phyloP scores from a whole-genome alignment of 2,329 filamentous ascomycete species.

The Colletotrichum orchidophilum region DNA sequence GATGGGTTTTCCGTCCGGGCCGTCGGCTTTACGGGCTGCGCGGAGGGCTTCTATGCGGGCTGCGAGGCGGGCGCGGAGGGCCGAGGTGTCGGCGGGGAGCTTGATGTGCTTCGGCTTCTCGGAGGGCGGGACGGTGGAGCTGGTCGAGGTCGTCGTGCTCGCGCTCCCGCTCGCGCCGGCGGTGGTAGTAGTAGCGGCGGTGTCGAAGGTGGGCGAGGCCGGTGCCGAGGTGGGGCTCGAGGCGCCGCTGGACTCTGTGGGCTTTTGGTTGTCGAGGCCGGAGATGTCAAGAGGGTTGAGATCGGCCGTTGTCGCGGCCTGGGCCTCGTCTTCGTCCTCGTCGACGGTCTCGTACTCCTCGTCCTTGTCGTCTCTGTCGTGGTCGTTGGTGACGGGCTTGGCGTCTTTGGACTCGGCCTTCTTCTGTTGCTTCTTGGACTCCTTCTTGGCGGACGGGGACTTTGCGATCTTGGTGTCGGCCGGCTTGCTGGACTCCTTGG shows the following conservation, averaged over 20 bases:
- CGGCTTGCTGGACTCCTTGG: slow-evolving; percentile 65
- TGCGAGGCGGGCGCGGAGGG: slow-evolving; percentile 80
- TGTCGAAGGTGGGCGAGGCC: slow-evolving; percentile 71
- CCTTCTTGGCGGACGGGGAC: slow-evolving; percentile 53
- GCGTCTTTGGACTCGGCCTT: slow-evolving; percentile 42
- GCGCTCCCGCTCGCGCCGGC: slow-evolving; percentile 55
- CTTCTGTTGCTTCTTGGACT: slow-evolving; percentile 46
- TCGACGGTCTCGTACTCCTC: slow-evolving; percentile 37
- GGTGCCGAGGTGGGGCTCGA: slow-evolving; percentile 52
- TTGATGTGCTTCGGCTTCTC: slow-evolving; percentile 73
- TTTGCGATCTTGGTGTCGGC: slow-evolving; percentile 59
- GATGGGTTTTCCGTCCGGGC: slow-evolving; percentile 81
- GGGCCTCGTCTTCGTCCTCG: slow-evolving; percentile 11
- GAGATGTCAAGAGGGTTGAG: slow-evolving; percentile 40
- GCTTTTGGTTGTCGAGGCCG: slow-evolving; percentile 42
- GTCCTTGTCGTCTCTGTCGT: slow-evolving; percentile 32
- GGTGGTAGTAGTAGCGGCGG: slow-evolving; percentile 51
- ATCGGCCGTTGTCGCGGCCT: slow-evolving; percentile 26
- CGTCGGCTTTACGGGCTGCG: slow-evolving; percentile 87
- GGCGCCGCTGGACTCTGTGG: slow-evolving; percentile 55
- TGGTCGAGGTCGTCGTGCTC: slow-evolving; percentile 73
- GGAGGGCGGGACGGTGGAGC: slow-evolving; percentile 69
- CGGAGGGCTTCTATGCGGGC: slow-evolving; percentile 87
- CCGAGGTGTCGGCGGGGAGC: slow-evolving; percentile 75
- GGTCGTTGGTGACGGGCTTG: slow-evolving; percentile 20